Evolutionary conservation across 441 rosid genomes (phyloP).

Genomic region (Melianthus villosus): DNA sequence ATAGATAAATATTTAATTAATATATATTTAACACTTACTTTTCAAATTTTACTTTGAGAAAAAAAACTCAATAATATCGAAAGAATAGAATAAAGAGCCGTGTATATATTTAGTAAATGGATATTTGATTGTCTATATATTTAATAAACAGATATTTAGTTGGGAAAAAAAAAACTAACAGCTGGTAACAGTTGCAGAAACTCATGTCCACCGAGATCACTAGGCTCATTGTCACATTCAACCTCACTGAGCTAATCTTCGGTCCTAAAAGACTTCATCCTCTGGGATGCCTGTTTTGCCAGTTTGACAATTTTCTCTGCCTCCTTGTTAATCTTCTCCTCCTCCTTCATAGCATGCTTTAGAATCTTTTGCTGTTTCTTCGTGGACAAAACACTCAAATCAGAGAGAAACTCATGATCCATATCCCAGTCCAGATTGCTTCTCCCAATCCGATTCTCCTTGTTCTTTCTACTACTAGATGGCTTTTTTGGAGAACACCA

Average conservation of each 20-base stretch:
- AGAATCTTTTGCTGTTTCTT: slow-evolving; percentile 38
- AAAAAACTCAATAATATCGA: not conserved
- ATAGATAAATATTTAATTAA: too few relatives aligned
- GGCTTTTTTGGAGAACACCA: slow-evolving; percentile 48
- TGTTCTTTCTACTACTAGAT: slow-evolving; percentile 18
- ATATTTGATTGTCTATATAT: too few relatives aligned
- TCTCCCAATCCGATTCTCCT: slow-evolving; percentile 11
- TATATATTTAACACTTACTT: too few relatives aligned
- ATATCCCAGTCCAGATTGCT: slow-evolving; percentile 16
- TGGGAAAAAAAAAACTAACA: not conserved
- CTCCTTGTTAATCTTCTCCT: slow-evolving; percentile 42
- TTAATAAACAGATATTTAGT: too few relatives aligned
- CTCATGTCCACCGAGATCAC: not conserved
- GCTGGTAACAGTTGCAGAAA: not conserved
- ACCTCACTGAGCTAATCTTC: slow-evolving; percentile 23
- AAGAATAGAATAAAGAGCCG: not conserved
- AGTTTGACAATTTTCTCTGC: slow-evolving; percentile 47
- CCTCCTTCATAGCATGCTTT: slow-evolving; percentile 43
- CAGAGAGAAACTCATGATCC: slow-evolving; percentile 32
- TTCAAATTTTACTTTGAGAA: too few relatives aligned
- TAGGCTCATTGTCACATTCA: slow-evolving; percentile 7
- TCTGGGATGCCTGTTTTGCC: slow-evolving; percentile 56
- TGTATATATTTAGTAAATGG: not conserved
- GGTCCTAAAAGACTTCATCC: slow-evolving; percentile 14
- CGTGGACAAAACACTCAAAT: slow-evolving; percentile 28